Conservation (phyloP, 768 basidiomycete genomes). For the Kwoniella heveanensis region DNA sequence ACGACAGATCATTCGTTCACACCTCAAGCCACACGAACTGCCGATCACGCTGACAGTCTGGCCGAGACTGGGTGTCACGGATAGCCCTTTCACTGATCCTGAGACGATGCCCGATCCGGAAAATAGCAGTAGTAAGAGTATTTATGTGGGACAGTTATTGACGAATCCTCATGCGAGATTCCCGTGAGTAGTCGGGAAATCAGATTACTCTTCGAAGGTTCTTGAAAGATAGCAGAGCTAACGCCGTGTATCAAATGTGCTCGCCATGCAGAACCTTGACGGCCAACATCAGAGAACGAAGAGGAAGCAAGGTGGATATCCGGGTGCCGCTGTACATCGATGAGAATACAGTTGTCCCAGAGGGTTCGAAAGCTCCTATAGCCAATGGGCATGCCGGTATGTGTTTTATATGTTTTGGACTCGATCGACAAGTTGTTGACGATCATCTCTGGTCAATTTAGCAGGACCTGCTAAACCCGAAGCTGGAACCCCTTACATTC, state of each 20-base stretch:
- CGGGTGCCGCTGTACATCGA: slow-evolving; percentile 93
- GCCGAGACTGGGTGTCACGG: slow-evolving; percentile 84
- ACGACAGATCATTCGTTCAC: slow-evolving; percentile 77
- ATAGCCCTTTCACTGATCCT: slow-evolving; percentile 81
- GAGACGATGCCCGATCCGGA: slow-evolving; percentile 75
- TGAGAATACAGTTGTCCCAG: slow-evolving; percentile 63
- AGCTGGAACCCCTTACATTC: slow-evolving; percentile 66
- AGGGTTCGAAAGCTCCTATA: slow-evolving; percentile 18
- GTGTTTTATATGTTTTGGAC: slow-evolving; percentile 31
- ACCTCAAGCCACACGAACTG: slow-evolving; percentile 80
- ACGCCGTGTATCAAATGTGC: background rate
- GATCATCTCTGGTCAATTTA: background rate
- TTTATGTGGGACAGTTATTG: slow-evolving; percentile 92
- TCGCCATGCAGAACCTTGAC: slow-evolving; percentile 75
- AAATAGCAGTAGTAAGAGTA: slow-evolving; percentile 74
- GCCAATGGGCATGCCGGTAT: slow-evolving; percentile 83
- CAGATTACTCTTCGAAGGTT: too few species aligned
- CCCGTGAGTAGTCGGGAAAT: slow-evolving; percentile 83
- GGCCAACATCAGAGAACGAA: slow-evolving; percentile 85
- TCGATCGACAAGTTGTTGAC: background rate
- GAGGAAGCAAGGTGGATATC: slow-evolving; percentile 92
- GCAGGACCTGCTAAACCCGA: slow-evolving; percentile 28
- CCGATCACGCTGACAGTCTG: slow-evolving; percentile 95
- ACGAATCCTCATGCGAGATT: slow-evolving; percentile 97
- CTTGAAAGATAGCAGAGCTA: background rate